Evolutionary conservation across 2,329 filamentous ascomycete genomes (phyloP), one percentile per base, ranked within the genome.

Genomic region (Aspergillus clavatus): DNA sequence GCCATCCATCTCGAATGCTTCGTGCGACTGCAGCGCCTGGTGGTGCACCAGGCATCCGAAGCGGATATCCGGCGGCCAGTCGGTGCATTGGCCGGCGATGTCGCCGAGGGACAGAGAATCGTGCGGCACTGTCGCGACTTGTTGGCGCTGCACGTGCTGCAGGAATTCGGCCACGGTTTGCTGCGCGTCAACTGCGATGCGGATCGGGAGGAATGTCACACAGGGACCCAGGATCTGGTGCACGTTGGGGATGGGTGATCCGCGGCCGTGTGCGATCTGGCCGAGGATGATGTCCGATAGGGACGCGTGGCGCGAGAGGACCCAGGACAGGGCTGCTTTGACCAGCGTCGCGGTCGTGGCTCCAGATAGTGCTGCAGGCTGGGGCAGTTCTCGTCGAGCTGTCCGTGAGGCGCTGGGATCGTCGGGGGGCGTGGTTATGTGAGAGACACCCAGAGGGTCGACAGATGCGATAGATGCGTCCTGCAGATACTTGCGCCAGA

Each of bases 131-230:
- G 27, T 47, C 10, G 27, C 38, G 6, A 53, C 26, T n/a, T 50
- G 51, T 38, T 50, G 51, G 6, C 11, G 29, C 31, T 54, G 51
- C 3, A 47, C 37, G 28, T 54, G 43, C 10, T 37, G 33, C 18
- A 54, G 24, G 31, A 54, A 35, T 36, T 46, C 40, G 2, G 21
- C 23, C 3, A 50, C 37, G 1, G 49, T 50, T 37, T 31, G 43
- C 2, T 50, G 28, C 1, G 16, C 10, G 23, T 45, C 4, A 3
- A 23, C 19, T 5, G 3, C 24, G 22, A 53, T 23, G 7, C 48
- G 46, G 10, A 53, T 18, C 1, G 45, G 51, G 6, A 53, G 26
- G 7, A 35, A n/a, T n/a, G n/a, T n/a, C n/a, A n/a, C n/a, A n/a
- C n/a, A n/a, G n/a, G n/a, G n/a, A n/a, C n/a, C n/a, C n/a, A n/a